Conservation (phyloP, 805 yeast genomes). For the Ogataea kodamae region DNA sequence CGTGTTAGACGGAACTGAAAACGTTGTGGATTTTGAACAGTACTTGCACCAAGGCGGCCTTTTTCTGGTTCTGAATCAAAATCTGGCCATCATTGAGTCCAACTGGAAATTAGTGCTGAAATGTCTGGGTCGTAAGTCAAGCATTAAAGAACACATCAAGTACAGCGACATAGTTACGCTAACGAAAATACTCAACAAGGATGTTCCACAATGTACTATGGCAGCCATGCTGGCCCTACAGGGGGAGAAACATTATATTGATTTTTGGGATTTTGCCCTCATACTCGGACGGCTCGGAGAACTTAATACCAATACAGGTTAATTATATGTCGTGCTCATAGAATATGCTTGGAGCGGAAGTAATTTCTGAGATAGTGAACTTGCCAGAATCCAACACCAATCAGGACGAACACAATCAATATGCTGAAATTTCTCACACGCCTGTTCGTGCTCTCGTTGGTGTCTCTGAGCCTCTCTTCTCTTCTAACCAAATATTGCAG, state of each 20-base stretch:
- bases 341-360: slow-evolving; percentile 82
- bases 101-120: slow-evolving; percentile 39
- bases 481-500: slow-evolving; percentile 80
- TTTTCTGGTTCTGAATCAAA: slow-evolving; percentile 34
- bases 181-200: slow-evolving; percentile 27
- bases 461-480: slow-evolving; percentile 91
- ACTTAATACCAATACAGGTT: slow-evolving; percentile 19
- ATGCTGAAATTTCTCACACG: slow-evolving; percentile 88
- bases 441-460: slow-evolving; percentile 92
- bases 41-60: slow-evolving; percentile 39
- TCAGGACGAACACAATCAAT: slow-evolving; percentile 60
- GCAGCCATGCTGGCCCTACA: slow-evolving; percentile 46
- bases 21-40: slow-evolving; percentile 47
- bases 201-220: slow-evolving; percentile 32
- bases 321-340: slow-evolving; percentile 32
- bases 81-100: slow-evolving; percentile 34
- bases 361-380: slow-evolving; percentile 86
- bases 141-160: slow-evolving; percentile 29
- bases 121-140: slow-evolving; percentile 19
- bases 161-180: slow-evolving; percentile 36
- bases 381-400: slow-evolving; percentile 89
- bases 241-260: slow-evolving; percentile 35
- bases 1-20: slow-evolving; percentile 36
- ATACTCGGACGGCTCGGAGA: slow-evolving; percentile 48
- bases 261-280: slow-evolving; percentile 45